Evolutionary conservation across 1,139 yeast genomes (phyloP), one percentile per base, ranked within the genome.

Genomic region (Taphrina sp.): DNA sequence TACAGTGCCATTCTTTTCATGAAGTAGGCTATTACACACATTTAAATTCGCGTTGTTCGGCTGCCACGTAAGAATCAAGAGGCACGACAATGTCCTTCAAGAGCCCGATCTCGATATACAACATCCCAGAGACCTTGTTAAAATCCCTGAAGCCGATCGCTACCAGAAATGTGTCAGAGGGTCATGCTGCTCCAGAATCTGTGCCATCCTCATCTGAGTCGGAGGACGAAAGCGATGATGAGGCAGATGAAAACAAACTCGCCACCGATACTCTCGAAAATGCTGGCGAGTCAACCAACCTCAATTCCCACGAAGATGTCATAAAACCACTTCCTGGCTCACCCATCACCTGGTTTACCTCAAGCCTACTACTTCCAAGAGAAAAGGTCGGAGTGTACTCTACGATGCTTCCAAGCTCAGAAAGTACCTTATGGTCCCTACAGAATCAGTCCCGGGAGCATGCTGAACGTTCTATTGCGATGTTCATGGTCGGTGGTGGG

Each of bases 401-500:
- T 12, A 37, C 54, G 1, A 49, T 49, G 54, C 39, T 49, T 5
- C 54, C 46, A 4, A 19, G 16, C 17, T 5, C 10, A 12, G 41
- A 39, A n/a, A 31, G 45, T 12, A n/a, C 54, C 10, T 20, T 49
- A 10, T 1, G 16, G 38, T 28, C 31, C 37, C 17, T 49, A 14
- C 54, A 49, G 24, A n/a, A 3, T 4, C 33, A 14, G 4, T 7
- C 10, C 31, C 31, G 10, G 31, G n/a, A n/a, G n/a, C n/a, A n/a
- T n/a, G 31, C 12, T 7, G 33, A 28, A 14, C 42, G 56, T 20
- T 31, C 58, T 5, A 39, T 59, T 12, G 95, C 95, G 1, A 71
- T 92, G 12, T 78, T 92, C 62, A 88, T 94, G 96, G 79, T 92
- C 58, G 97, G 97, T 8, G 97, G 98, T 46, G 99, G 98, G 38